phyloP scores from a whole-genome alignment of 306 rosid species.

The Trifolium repens region DNA sequence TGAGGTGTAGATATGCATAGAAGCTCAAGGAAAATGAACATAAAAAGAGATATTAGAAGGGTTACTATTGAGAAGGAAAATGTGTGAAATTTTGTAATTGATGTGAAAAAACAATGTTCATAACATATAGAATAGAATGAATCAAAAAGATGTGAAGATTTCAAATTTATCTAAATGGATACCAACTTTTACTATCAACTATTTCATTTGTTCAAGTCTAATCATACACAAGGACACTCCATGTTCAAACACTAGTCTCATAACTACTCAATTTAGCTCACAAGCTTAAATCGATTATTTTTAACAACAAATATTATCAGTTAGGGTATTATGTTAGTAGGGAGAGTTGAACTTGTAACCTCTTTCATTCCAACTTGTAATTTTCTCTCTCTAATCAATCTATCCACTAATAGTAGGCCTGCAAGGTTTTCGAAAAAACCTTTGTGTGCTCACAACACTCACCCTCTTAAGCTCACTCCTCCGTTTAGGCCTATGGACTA shows the following conservation, averaged over 20 bases:
- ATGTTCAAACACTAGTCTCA: not conserved
- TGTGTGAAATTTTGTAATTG: conserved; percentile 1
- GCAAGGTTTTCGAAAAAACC: too few species aligned
- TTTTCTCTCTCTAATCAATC: too few species aligned
- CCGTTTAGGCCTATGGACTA: too few species aligned
- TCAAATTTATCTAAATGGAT: not conserved
- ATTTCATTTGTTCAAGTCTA: not conserved
- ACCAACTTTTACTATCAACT: not conserved
- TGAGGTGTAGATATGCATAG: not conserved
- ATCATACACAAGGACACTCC: not conserved
- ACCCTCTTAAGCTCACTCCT: too few species aligned
- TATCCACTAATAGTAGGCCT: too few species aligned
- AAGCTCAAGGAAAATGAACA: not conserved
- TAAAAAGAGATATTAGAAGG: not conserved
- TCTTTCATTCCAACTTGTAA: too few species aligned
- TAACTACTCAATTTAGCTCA: too few species aligned
- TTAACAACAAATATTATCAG: too few species aligned
- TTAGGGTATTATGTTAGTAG: too few species aligned
- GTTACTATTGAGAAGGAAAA: not conserved
- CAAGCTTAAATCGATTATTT: too few species aligned
- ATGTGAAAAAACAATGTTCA: not conserved
- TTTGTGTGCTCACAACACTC: too few species aligned
- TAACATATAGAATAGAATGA: not conserved
- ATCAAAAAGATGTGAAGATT: not conserved
- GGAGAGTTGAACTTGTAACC: too few species aligned